Conservation (phyloP, 257 asterid species). For the Perilla frutescens region DNA sequence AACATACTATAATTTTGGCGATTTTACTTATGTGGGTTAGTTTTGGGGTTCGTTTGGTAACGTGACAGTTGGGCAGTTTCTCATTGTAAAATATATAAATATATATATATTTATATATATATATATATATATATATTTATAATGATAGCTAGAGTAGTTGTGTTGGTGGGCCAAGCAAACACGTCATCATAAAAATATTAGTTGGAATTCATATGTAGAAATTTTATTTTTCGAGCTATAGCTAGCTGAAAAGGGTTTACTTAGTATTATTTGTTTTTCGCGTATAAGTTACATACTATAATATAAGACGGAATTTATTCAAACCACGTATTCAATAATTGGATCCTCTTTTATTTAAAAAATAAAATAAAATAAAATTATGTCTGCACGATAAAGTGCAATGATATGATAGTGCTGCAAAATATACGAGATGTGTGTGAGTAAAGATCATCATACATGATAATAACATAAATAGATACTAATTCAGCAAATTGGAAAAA, state of each 20-base stretch:
- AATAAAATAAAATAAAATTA: too few species aligned
- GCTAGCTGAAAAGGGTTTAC: too few species aligned
- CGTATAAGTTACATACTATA: too few species aligned
- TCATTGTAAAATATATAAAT: too few species aligned
- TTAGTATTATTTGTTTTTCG: too few species aligned
- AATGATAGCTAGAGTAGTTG: too few species aligned
- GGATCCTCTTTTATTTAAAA: too few species aligned
- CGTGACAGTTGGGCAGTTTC: slow-evolving; percentile 30
- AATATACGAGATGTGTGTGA: not conserved
- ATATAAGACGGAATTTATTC: not conserved
- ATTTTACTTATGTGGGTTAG: slow-evolving; percentile 24
- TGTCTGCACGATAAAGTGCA: not conserved
- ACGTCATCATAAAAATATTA: not conserved
- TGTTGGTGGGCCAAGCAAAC: not conserved
- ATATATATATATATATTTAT: too few species aligned
- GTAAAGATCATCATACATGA: not conserved
- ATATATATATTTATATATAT: too few species aligned
- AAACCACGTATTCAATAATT: not conserved
- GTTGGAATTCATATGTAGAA: too few species aligned
- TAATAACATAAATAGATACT: not conserved
- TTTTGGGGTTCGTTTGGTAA: slow-evolving; percentile 23
- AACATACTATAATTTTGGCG: not conserved
- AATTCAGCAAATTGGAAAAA: not conserved
- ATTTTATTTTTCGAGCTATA: too few species aligned
- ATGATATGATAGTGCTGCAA: not conserved